A percentile compares a stretch with the other conserved stretches of the same genome.
Evolutionary conservation across 1,284 basidiomycete species (phyloP).

Genomic region (Vanrija humicola): DNA sequence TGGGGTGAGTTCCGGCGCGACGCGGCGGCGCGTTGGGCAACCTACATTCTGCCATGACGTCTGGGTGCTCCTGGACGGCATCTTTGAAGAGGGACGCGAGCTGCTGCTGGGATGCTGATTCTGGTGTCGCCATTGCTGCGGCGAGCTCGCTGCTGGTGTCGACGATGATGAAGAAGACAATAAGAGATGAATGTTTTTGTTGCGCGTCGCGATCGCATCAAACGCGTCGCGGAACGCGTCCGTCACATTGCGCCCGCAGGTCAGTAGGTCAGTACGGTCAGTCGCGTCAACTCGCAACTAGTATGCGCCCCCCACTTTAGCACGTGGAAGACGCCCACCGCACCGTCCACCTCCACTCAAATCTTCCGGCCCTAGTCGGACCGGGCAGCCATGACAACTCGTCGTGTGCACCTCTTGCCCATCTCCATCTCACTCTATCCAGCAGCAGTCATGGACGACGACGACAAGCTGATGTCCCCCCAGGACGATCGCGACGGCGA

Average conservation of each 20-base stretch:
- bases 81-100: conserved; percentile 33
- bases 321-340: too few relatives aligned
- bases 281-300: too few relatives aligned
- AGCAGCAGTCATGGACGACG: not conserved
- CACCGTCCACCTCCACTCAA: too few relatives aligned
- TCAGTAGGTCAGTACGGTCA: too few relatives aligned
- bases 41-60: conserved; percentile 46
- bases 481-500: conserved; percentile 9
- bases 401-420: not conserved
- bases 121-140: too few relatives aligned
- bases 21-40: not conserved
- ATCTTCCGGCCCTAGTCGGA: too few relatives aligned
- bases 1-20: not conserved
- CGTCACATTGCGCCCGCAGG: too few relatives aligned
- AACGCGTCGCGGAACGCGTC: not conserved
- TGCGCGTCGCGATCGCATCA: not conserved
- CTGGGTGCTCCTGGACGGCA: conserved; percentile 35
- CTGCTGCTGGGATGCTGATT: conserved; percentile 3
- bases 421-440: not conserved
- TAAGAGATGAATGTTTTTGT: not conserved
- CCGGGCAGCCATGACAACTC: too few relatives aligned
- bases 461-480: not conserved
- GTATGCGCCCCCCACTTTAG: too few relatives aligned
- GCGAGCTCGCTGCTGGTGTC: too few relatives aligned
- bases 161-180: not conserved